Evolutionary conservation across 495 filamentous ascomycete genomes (phyloP).

Genomic region (Talaromyces proteolyticus): DNA sequence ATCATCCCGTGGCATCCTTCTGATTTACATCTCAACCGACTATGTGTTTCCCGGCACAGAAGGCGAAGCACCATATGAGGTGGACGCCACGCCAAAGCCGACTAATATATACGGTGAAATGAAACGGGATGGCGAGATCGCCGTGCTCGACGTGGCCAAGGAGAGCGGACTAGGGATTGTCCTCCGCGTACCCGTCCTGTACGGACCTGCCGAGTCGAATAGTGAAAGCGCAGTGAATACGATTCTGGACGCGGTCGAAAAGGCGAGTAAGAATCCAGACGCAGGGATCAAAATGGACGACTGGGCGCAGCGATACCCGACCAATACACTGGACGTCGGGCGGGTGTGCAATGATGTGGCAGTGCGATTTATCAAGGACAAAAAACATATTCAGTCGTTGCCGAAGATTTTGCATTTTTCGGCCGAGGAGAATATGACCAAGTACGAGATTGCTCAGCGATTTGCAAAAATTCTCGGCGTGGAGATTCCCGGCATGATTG

Average conservation of each 20-base stretch:
- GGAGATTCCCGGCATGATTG: constrained; percentile 60
- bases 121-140: constrained; percentile 79
- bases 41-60: constrained; percentile 83
- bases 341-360: constrained; percentile 70
- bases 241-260: constrained; percentile 67
- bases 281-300: constrained; percentile 75
- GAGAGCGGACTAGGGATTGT: constrained; percentile 56
- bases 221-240: constrained; percentile 80
- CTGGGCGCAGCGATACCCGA: constrained; percentile 82
- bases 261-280: constrained; percentile 50
- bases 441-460: constrained; percentile 82
- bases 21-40: constrained; percentile 93
- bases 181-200: constrained; percentile 82
- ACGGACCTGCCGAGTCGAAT: constrained; percentile 55
- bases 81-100: constrained; percentile 55
- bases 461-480: constrained; percentile 79
- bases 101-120: constrained; percentile 86
- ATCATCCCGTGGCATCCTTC: constrained; percentile 53
- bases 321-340: constrained; percentile 82
- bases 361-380: constrained; percentile 54
- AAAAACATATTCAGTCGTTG: constrained; percentile 35
- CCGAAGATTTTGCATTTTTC: constrained; percentile 81
- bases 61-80: constrained; percentile 82
- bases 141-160: constrained; percentile 55
- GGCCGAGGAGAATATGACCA: constrained; percentile 80